Evolutionary conservation across 2,329 filamentous ascomycete genomes (phyloP).

Genomic region (Trichoderma oligosporum): DNA sequence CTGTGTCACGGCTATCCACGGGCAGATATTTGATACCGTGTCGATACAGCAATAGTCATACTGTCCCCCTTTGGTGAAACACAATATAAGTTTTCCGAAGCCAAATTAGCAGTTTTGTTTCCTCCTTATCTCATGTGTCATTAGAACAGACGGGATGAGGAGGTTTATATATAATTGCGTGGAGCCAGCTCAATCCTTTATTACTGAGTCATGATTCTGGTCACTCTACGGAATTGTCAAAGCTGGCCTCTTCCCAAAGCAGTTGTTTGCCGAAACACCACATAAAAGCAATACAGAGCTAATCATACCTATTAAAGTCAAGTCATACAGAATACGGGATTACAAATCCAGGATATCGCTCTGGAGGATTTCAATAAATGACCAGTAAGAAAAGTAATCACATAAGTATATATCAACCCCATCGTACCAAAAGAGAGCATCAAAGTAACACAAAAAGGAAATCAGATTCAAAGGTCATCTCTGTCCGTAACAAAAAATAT

Average conservation of each 20-base stretch:
- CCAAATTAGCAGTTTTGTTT: no score
- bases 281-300: neutral
- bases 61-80: neutral
- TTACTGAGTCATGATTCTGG: neutral
- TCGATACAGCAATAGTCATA: neutral
- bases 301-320: no score
- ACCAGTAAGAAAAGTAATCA: neutral
- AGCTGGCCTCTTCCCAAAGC: neutral
- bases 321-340: no score
- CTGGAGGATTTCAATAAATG: no score
- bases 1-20: conserved; percentile 4
- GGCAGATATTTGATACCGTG: neutral
- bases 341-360: no score
- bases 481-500: neutral
- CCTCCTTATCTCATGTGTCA: neutral
- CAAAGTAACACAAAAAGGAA: neutral
- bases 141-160: neutral
- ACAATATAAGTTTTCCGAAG: no score
- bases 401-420: neutral
- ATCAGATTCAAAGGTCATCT: neutral
- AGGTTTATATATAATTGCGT: neutral
- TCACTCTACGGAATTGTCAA: neutral
- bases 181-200: neutral
- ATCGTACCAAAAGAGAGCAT: neutral
- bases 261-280: neutral